These are phyloP conservation scores for Fusarium austroafricanum DNA, from an alignment of 2,329 filamentous ascomycete genomes.

Conservation along the genomic window DNA sequence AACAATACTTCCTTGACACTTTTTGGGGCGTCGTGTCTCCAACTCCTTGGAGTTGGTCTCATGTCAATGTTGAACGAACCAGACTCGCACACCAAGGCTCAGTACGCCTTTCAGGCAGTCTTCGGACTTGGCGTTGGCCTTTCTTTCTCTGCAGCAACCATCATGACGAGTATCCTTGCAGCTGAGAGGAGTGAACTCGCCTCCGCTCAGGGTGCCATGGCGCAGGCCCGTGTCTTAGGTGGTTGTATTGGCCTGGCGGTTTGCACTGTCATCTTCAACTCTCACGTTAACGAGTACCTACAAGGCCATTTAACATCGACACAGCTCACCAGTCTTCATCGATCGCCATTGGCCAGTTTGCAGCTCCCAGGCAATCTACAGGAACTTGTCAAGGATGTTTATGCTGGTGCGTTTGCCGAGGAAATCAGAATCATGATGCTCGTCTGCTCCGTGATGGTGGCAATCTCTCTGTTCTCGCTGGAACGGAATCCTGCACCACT, in stretches of 20 bases:
- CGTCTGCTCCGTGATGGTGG: constrained; percentile 56
- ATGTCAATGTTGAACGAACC: constrained; percentile 58
- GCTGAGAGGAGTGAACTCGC: constrained; percentile 63
- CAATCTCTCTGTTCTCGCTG: constrained; percentile 58
- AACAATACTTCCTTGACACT: constrained; percentile 67
- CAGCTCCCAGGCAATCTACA: constrained; percentile 50
- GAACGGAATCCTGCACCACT: constrained; percentile 56
- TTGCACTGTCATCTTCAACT: constrained; percentile 69
- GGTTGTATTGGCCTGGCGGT: constrained; percentile 69
- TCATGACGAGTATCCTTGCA: constrained; percentile 66
- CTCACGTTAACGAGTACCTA: constrained; percentile 55
- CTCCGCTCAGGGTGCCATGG: constrained; percentile 68
- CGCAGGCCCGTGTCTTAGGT: constrained; percentile 70
- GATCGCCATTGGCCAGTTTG: constrained; percentile 56
- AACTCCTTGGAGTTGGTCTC: constrained; percentile 64
- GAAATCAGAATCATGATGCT: constrained; percentile 61
- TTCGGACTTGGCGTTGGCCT: constrained; percentile 71
- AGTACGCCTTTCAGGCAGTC: constrained; percentile 67
- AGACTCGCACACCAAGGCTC: constrained; percentile 51
- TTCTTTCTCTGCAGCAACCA: constrained; percentile 66
- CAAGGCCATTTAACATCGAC: constrained; percentile 49
- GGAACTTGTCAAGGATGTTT: constrained; percentile 54
- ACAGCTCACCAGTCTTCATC: constrained; percentile 58
- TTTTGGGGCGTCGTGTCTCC: constrained; percentile 61
- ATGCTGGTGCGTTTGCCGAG: constrained; percentile 59